These are phyloP conservation scores for Eragrostis nindensis DNA, from an alignment of 176 grass and related monocot species.

Conservation along the genomic window DNA sequence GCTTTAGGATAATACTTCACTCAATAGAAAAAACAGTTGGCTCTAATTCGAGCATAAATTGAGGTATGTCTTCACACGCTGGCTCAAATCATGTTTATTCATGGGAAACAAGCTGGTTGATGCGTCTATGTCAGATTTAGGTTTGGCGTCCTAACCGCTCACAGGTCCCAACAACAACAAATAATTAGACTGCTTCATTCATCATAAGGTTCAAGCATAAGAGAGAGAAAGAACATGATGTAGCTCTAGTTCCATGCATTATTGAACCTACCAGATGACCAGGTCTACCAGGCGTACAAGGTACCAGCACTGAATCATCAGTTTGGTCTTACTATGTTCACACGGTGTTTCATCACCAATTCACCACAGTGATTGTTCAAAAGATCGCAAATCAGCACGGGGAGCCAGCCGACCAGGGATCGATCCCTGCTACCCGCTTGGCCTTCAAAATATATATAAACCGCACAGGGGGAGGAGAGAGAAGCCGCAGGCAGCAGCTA, in stretches of 20 bases:
- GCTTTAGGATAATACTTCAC: not conserved
- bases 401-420: too few relatives aligned
- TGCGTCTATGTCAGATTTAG: slow-evolving; percentile 12
- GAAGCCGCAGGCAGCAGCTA: not conserved
- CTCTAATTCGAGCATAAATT: not conserved
- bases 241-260: too few relatives aligned
- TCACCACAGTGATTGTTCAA: not conserved
- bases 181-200: not conserved
- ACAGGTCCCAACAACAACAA: not conserved
- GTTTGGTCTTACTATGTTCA: not conserved
- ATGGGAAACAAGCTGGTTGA: slow-evolving; percentile 7
- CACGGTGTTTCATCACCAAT: not conserved
- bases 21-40: not conserved
- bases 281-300: not conserved
- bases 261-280: too few relatives aligned
- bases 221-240: not conserved
- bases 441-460: too few relatives aligned
- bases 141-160: not conserved
- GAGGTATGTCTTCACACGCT: not conserved
- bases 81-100: not conserved
- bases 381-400: not conserved
- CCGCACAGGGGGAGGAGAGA: too few relatives aligned
- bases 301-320: slow-evolving; percentile 7
- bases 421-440: too few relatives aligned
- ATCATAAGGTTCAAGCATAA: not conserved